These are phyloP conservation scores for Kuraishia molischiana DNA, from an alignment of 805 yeast genomes.

Conservation along the genomic window DNA sequence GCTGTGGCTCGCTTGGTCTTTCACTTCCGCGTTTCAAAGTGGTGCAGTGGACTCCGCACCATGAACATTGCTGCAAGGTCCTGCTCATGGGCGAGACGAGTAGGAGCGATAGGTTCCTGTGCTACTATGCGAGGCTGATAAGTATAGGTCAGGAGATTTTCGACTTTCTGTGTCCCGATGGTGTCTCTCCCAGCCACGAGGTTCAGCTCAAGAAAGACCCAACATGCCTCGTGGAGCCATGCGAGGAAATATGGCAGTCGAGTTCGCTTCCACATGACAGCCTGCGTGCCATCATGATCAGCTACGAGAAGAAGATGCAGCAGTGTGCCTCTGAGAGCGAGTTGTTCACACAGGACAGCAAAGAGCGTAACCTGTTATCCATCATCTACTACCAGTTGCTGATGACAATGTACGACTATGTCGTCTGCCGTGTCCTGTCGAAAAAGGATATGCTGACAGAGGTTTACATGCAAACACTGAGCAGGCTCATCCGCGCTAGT, in stretches of 20 bases:
- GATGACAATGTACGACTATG: conserved; percentile 41
- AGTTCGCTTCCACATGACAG: conserved; percentile 12
- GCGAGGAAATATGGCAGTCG: conserved; percentile 4
- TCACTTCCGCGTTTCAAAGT: conserved; percentile 40
- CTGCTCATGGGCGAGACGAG: conserved; percentile 25
- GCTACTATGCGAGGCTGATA: conserved; percentile 33
- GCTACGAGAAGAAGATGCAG: conserved; percentile 31
- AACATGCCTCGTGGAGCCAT: neutral
- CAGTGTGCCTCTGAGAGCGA: conserved; percentile 29
- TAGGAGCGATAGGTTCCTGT: conserved; percentile 30
- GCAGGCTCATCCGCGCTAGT: conserved; percentile 32
- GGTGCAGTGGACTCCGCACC: conserved; percentile 36
- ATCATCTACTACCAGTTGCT: conserved; percentile 40
- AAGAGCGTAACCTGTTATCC: conserved; percentile 28
- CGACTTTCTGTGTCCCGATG: conserved; percentile 25
- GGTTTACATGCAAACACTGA: conserved; percentile 27
- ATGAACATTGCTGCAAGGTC: conserved; percentile 26
- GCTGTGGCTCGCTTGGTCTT: conserved; percentile 41
- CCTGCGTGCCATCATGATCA: conserved; percentile 21
- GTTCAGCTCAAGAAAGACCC: neutral
- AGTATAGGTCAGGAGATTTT: conserved; percentile 40
- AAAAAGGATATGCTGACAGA: conserved; percentile 19
- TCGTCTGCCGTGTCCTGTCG: conserved; percentile 30
- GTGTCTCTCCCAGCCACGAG: conserved; percentile 1
- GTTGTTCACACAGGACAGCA: conserved; percentile 20